These are phyloP conservation scores for Cupressus sempervirens DNA, from an alignment of 75 land plant genomes.

Conservation along the genomic window DNA sequence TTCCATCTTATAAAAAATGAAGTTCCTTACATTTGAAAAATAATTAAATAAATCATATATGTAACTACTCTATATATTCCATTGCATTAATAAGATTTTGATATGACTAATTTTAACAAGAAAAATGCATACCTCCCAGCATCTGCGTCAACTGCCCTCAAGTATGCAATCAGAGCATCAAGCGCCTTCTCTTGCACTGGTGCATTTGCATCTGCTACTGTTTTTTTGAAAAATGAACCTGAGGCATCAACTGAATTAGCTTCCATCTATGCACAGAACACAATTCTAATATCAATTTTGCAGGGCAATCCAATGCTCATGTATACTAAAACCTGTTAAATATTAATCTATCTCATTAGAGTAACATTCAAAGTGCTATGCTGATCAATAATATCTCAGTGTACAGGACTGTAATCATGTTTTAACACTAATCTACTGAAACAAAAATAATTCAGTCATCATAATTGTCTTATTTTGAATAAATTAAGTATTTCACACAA, in stretches of 20 bases:
- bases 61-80: neutral
- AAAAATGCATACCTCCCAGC: conserved; percentile 29
- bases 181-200: conserved; percentile 51
- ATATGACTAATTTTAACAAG: neutral
- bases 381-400: neutral
- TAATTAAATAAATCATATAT: too few species aligned
- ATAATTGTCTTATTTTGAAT: neutral
- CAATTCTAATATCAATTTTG: neutral
- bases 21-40: too few species aligned
- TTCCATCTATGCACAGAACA: neutral
- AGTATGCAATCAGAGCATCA: conserved; percentile 46
- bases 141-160: conserved; percentile 45
- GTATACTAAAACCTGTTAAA: neutral
- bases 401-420: neutral
- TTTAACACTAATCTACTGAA: neutral
- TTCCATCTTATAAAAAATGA: neutral
- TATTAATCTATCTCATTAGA: neutral
- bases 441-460: neutral
- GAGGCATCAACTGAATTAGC: conserved; percentile 1
- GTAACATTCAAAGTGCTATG: neutral
- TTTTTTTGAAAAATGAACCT: conserved; percentile 47
- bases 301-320: neutral
- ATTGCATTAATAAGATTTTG: neutral
- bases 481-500: neutral
- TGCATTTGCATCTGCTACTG: conserved; percentile 53